A percentile compares a stretch with the other conserved stretches of the same genome.
These are phyloP conservation scores for Verticillium tricorpus DNA, from an alignment of 2,329 filamentous ascomycete species.

Conservation along the genomic window DNA sequence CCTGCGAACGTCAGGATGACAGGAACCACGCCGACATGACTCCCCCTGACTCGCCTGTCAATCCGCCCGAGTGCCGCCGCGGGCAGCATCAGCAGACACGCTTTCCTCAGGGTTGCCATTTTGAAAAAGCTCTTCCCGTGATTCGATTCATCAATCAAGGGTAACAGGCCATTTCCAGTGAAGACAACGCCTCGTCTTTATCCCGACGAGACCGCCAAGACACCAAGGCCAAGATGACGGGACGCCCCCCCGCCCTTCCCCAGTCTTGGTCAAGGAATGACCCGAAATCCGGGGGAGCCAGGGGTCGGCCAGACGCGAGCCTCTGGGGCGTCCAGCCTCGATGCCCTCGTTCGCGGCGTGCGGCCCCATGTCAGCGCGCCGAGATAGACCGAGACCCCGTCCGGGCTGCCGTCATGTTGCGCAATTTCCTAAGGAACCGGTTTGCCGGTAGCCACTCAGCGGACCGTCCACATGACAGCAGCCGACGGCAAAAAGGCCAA, in stretches of 20 bases:
- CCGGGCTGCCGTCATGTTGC: background rate
- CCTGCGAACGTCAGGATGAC: constrained; percentile 5
- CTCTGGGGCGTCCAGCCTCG: background rate
- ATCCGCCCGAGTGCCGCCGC: background rate
- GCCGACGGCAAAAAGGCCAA: background rate
- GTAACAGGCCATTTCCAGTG: background rate
- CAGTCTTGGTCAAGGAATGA: background rate
- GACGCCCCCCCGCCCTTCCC: background rate
- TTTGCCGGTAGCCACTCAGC: background rate
- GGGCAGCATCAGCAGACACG: background rate
- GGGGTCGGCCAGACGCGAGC: too few species aligned
- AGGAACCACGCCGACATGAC: background rate
- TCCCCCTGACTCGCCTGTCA: background rate
- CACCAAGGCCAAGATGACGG: background rate
- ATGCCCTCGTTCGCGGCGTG: background rate
- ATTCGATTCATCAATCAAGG: background rate
- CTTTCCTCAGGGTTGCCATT: background rate
- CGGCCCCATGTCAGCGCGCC: background rate
- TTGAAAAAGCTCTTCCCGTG: background rate
- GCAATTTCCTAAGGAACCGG: background rate
- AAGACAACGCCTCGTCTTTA: background rate
- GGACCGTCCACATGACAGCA: background rate
- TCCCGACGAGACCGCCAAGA: background rate
- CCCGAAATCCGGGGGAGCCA: background rate
- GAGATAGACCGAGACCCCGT: background rate